Base-by-base conservation (phyloP, 768 basidiomycete species). In the Pholiota conissans region DNA sequence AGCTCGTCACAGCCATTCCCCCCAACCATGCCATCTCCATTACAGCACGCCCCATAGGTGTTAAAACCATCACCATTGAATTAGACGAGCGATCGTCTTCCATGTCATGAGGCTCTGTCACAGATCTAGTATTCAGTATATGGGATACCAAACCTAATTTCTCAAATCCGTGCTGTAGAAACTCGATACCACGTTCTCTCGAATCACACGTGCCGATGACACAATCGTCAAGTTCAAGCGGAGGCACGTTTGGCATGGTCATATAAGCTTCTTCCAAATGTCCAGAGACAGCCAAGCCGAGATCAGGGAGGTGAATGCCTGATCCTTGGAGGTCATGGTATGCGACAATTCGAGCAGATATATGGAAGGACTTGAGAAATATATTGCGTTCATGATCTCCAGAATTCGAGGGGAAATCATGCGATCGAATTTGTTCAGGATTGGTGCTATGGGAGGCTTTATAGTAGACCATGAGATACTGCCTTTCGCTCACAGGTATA, bases 401-500 rank as follows among this genome's bases (percentile, higher is more conserved):
- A n/a, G 53, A 45, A 11, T 75, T 74, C 7, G 74, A 76, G 13
- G 74, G 42, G 13, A 22, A 73, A 27, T n/a, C n/a, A n/a, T n/a
- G n/a, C n/a, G 71, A 68, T 7, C 71, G 70, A 61, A 81, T 84
- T 73, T 81, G 82, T 63, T 66, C 68, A 26, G 71, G 63, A 40
- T 66, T 69, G 47, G 72, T 71, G 65, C 75, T 76, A 13, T 55
- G 58, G 26, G 54, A 48, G 11, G 50, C 49, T 54, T 88, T 86
- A 69, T 91, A 95, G 71, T 89, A 93, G 10, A 95, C 86, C 46
- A 96, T 78, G 29, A 95, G 76, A 64, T 89, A 93, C 55, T 82
- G 82, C 1, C 89, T 80, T 28, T 84, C 75, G 52, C 83, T 78
- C 35, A 81, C 67, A 1, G 81, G 77, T 34, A 83, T 72, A 26